These are phyloP conservation scores for Lactarius quietus DNA, from an alignment of 768 basidiomycete species.

Conservation along the genomic window DNA sequence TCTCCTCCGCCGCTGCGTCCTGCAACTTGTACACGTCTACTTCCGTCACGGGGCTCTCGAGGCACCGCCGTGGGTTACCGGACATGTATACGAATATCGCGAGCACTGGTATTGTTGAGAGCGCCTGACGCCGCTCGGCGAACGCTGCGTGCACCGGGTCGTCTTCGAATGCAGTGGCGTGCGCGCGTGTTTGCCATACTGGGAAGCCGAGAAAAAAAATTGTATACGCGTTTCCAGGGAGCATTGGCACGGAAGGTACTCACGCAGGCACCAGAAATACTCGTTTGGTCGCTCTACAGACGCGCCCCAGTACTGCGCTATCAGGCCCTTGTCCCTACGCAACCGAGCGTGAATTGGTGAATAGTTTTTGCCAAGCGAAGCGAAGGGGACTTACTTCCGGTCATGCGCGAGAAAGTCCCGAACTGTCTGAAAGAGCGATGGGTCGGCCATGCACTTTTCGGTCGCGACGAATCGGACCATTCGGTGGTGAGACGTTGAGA, in stretches of 20 bases:
- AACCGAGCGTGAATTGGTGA: background rate
- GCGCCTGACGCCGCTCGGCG: background rate
- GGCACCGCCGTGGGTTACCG: background rate
- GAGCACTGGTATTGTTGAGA: background rate
- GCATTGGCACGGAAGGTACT: background rate
- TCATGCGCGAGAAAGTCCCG: conserved; percentile 1
- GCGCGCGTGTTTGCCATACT: conserved; percentile 15
- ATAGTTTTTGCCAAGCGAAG: background rate
- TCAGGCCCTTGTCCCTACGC: conserved; percentile 8
- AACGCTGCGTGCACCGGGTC: conserved; percentile 5
- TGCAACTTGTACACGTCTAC: conserved; percentile 1
- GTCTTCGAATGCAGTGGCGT: background rate
- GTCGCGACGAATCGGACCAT: conserved; percentile 4
- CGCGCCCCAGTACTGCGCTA: conserved; percentile 16
- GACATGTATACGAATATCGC: background rate
- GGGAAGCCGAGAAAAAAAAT: too few relatives aligned
- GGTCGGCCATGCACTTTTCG: background rate
- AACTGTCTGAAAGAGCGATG: conserved; percentile 5
- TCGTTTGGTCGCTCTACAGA: background rate
- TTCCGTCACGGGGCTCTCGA: conserved; percentile 11
- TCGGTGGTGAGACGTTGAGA: background rate
- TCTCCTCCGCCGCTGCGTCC: background rate
- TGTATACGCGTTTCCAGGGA: too few relatives aligned
- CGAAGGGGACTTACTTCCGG: background rate
- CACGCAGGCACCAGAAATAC: conserved; percentile 11